A percentile compares a stretch with the other conserved stretches of the same genome.
Conservation (phyloP, 805 yeast genomes). For the Nakazawaea anatomiae region DNA sequence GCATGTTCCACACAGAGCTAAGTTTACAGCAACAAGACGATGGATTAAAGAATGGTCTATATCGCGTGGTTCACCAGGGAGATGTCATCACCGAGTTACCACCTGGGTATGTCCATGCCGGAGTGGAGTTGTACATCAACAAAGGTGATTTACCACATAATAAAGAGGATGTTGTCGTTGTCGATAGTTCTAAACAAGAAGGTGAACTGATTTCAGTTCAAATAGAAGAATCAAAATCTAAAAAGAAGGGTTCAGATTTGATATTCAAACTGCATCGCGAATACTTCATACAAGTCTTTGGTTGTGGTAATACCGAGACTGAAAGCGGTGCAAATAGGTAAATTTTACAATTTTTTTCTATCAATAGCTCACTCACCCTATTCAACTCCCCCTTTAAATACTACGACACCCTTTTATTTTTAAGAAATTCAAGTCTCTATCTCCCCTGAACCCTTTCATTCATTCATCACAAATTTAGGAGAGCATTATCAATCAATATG, state of each 20-base stretch:
- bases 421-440: no score
- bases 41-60: conserved; percentile 30
- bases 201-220: neutral
- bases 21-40: neutral
- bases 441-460: no score
- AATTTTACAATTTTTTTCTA: neutral
- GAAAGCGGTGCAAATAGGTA: no score
- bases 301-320: neutral
- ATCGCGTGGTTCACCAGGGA: conserved; percentile 50
- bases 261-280: conserved; percentile 1
- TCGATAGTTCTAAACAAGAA: neutral
- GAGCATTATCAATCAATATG: neutral
- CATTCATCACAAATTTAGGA: no score
- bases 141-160: conserved; percentile 31
- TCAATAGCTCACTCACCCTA: neutral
- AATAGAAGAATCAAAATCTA: neutral
- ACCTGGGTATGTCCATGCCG: conserved; percentile 44
- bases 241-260: neutral
- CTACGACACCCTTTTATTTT: neutral
- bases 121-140: conserved; percentile 42
- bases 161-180: neutral
- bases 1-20: conserved; percentile 32
- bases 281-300: conserved; percentile 2
- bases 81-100: conserved; percentile 61
- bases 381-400: neutral